A percentile compares a stretch with the other conserved stretches of the same genome.
Evolutionary conservation across 441 rosid genomes (phyloP).

Genomic region (Eruca vesicaria): DNA sequence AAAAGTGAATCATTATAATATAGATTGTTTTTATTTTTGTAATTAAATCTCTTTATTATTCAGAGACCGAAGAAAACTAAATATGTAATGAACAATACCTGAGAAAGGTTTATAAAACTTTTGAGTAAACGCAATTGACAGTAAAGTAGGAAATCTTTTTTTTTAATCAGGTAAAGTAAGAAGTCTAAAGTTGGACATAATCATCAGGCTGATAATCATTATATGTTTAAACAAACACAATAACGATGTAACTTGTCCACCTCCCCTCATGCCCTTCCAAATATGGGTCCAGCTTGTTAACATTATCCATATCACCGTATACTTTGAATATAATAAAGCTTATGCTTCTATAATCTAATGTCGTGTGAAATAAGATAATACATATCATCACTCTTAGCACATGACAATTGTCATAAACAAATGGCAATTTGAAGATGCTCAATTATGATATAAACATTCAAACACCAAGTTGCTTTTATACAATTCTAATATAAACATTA

Average conservation of each 20-base stretch:
- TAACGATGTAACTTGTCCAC: background rate
- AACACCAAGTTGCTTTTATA: background rate
- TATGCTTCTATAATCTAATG: constrained; percentile 1
- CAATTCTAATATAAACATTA: background rate
- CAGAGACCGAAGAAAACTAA: too few species aligned
- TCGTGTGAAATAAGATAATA: background rate
- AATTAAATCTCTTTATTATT: too few species aligned
- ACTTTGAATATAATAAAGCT: background rate
- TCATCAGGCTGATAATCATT: too few species aligned
- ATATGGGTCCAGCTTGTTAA: constrained; percentile 1
- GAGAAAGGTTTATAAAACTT: background rate
- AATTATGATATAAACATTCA: background rate
- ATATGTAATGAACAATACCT: too few species aligned
- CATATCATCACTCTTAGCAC: background rate
- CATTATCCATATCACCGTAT: background rate
- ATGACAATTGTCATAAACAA: background rate
- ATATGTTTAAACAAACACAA: background rate
- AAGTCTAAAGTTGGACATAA: background rate
- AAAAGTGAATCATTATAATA: too few species aligned
- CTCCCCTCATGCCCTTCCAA: constrained; percentile 7
- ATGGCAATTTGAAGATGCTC: background rate
- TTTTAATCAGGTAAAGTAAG: too few species aligned
- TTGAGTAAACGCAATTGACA: background rate
- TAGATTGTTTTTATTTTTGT: too few species aligned
- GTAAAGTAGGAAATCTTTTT: too few species aligned